A percentile compares a stretch with the other conserved stretches of the same genome.
These are phyloP conservation scores for Ophiocordyceps australis DNA, from an alignment of 2,329 filamentous ascomycete species.

Conservation along the genomic window DNA sequence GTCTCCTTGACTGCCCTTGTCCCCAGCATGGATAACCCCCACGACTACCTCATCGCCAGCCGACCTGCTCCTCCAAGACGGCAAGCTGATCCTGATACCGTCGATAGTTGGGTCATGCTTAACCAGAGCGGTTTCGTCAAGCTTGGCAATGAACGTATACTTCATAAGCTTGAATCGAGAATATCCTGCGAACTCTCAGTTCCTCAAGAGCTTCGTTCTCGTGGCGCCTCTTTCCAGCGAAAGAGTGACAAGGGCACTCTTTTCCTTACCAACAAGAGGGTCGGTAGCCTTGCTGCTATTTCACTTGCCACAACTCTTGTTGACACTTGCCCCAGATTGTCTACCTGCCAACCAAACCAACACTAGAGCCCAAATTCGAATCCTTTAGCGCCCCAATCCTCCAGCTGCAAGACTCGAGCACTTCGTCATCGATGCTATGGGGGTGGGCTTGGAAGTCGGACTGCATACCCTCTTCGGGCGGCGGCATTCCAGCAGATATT, in stretches of 20 bases:
- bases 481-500: conserved; percentile 60
- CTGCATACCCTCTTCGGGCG: conserved; percentile 65
- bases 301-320: not conserved
- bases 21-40: conserved; percentile 20
- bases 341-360: conserved; percentile 61
- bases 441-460: conserved; percentile 79
- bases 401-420: conserved; percentile 71
- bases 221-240: conserved; percentile 43
- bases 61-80: conserved; percentile 13
- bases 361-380: conserved; percentile 43
- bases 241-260: conserved; percentile 60
- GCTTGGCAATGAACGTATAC: conserved; percentile 65
- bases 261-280: conserved; percentile 73
- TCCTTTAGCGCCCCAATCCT: conserved; percentile 83
- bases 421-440: conserved; percentile 70
- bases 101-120: conserved; percentile 76
- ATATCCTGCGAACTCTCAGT: conserved; percentile 61
- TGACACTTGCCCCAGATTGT: conserved; percentile 43
- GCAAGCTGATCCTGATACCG: conserved; percentile 31
- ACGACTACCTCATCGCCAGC: conserved; percentile 20
- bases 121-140: conserved; percentile 64
- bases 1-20: not conserved
- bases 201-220: conserved; percentile 41
- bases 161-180: conserved; percentile 64
- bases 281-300: conserved; percentile 21